phyloP scores from a whole-genome alignment of 441 rosid genomes.

The Erodium chrysanthum region DNA sequence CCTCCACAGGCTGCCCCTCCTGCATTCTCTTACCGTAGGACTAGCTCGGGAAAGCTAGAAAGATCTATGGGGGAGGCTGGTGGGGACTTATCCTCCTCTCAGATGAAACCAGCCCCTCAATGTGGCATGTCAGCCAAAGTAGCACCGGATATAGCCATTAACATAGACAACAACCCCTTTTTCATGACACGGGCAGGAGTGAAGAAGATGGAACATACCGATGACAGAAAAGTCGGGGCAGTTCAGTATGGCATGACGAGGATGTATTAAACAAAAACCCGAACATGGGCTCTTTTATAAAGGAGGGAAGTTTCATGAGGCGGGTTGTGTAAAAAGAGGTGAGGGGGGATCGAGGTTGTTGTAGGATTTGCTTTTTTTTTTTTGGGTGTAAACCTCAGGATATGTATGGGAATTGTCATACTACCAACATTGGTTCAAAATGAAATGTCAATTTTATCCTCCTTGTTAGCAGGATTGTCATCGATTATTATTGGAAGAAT shows the following conservation, averaged over 20 bases:
- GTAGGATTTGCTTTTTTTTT: background rate
- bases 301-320: too few relatives aligned
- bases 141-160: constrained; percentile 59
- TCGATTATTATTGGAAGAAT: too few relatives aligned
- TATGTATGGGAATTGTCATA: background rate
- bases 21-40: constrained; percentile 32
- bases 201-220: constrained; percentile 41
- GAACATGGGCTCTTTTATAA: background rate
- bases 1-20: constrained; percentile 39
- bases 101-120: constrained; percentile 31
- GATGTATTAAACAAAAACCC: constrained; percentile 36
- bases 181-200: constrained; percentile 59
- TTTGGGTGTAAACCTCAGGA: background rate
- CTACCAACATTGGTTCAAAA: background rate
- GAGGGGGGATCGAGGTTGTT: background rate
- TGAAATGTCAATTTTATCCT: background rate
- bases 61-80: constrained; percentile 34
- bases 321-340: too few relatives aligned
- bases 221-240: constrained; percentile 60
- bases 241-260: constrained; percentile 60
- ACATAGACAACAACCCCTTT: constrained; percentile 69
- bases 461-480: too few relatives aligned
- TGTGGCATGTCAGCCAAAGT: constrained; percentile 43
- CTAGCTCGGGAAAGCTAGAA: constrained; percentile 48
- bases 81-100: constrained; percentile 20